Evolutionary conservation across 306 rosid species (phyloP).

Genomic region (Leucaena leucocephala): DNA sequence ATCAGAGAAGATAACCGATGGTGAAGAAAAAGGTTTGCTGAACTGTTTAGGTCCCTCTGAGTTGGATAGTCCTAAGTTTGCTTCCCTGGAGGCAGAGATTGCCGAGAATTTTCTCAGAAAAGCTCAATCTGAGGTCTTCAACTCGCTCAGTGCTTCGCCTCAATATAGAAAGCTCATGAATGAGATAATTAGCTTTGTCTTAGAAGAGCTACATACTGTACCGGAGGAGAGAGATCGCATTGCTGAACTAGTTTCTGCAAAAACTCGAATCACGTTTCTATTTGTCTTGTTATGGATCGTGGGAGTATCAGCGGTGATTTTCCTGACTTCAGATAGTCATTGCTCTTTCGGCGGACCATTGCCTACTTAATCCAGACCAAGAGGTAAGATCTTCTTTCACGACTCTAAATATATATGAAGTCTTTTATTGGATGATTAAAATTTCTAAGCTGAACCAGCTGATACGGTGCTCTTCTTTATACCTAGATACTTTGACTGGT

Average conservation of each 20-base stretch:
- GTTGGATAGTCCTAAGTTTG: not conserved
- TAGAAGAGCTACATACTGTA: conserved; percentile 37
- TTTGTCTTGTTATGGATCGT: conserved; percentile 54
- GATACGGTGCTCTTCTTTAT: not conserved
- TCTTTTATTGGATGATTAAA: not conserved
- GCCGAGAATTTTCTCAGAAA: conserved; percentile 37
- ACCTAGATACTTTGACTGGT: not conserved
- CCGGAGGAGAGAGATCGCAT: conserved; percentile 45
- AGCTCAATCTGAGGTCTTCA: conserved; percentile 42
- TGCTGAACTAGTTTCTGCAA: conserved; percentile 35
- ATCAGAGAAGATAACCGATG: conserved; percentile 1
- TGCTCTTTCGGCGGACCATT: conserved; percentile 35
- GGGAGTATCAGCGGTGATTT: conserved; percentile 37
- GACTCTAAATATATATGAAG: conserved; percentile 12
- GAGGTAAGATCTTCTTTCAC: conserved; percentile 31
- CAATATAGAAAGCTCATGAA: conserved; percentile 58
- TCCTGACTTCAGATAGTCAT: conserved; percentile 42
- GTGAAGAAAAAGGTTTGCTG: not conserved
- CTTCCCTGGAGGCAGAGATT: conserved; percentile 43
- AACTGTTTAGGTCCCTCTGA: conserved; percentile 23
- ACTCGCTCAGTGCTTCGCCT: conserved; percentile 40
- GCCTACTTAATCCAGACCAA: conserved; percentile 58
- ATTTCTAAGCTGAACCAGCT: not conserved
- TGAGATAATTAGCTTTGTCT: conserved; percentile 50
- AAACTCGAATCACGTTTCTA: conserved; percentile 40